A percentile compares a stretch with the other conserved stretches of the same genome.
Conservation (phyloP, 1,284 basidiomycete genomes). For the Schizophyllum commune region DNA sequence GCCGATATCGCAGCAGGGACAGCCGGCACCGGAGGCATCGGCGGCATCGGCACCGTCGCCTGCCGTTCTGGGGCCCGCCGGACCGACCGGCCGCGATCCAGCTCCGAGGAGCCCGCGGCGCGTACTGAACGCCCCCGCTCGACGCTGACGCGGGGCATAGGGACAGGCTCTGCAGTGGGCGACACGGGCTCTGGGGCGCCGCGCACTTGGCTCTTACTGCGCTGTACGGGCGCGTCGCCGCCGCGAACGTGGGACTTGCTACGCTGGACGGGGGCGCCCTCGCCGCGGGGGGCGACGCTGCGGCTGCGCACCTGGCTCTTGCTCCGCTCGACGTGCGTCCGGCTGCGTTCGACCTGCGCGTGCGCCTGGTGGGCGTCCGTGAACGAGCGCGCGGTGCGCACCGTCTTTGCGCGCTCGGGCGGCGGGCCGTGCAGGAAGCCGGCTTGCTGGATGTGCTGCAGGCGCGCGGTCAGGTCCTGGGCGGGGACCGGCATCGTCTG, state of each 20-base stretch:
- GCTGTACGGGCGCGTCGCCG: neutral
- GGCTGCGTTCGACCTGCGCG: conserved; percentile 7
- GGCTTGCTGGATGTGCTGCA: conserved; percentile 40
- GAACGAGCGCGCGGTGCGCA: conserved; percentile 53
- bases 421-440: conserved; percentile 5
- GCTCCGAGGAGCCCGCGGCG: neutral
- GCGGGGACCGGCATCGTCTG: conserved; percentile 44
- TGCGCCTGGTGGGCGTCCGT: conserved; percentile 15
- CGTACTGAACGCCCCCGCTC: neutral
- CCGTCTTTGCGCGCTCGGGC: conserved; percentile 23
- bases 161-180: neutral
- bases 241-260: neutral
- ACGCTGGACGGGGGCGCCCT: neutral
- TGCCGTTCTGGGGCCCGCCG: neutral
- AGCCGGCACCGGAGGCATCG: neutral
- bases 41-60: neutral
- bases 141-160: neutral
- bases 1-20: conserved; percentile 13
- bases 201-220: neutral
- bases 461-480: conserved; percentile 52
- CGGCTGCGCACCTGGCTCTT: neutral
- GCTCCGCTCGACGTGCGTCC: neutral
- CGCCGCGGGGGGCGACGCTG: neutral
- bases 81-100: neutral
- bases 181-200: too few species aligned